Conservation (phyloP, 305 asterid genomes). For the Rubia peregrina region DNA sequence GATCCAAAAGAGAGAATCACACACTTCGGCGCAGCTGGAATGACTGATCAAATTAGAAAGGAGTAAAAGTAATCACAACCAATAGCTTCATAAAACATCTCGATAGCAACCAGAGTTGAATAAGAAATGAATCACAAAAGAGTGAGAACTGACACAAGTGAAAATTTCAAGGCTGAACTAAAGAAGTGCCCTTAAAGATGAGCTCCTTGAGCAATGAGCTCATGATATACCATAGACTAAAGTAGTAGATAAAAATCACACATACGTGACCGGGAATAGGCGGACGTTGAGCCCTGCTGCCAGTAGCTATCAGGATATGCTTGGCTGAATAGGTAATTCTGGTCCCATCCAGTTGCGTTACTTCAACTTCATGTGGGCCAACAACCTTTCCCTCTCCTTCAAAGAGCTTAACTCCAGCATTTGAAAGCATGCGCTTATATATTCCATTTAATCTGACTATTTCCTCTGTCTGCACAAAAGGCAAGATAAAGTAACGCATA, state of each 20-base stretch:
- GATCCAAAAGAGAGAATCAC: neutral
- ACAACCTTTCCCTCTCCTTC: constrained; percentile 97
- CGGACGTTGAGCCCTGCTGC: constrained; percentile 87
- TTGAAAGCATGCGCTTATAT: constrained; percentile 78
- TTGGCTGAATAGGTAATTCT: constrained; percentile 80
- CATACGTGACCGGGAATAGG: constrained; percentile 73
- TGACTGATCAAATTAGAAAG: neutral
- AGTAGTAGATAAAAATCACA: neutral
- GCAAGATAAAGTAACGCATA: constrained; percentile 10
- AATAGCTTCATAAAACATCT: neutral
- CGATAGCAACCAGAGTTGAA: neutral
- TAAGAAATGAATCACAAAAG: neutral
- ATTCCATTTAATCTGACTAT: constrained; percentile 84
- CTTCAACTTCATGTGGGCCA: constrained; percentile 92
- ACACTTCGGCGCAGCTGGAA: neutral
- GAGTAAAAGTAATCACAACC: neutral
- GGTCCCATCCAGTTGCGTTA: constrained; percentile 90
- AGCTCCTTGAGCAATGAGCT: neutral
- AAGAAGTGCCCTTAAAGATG: neutral
- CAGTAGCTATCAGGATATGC: constrained; percentile 88
- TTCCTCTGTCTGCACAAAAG: constrained; percentile 72
- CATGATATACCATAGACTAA: neutral
- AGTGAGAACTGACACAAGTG: neutral
- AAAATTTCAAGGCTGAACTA: neutral
- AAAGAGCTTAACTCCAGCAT: constrained; percentile 84